These are phyloP conservation scores for Helianthus annuus DNA, from an alignment of 129 eudicot species.

Conservation along the genomic window HanXRQr2.0-SUNRISE NC_035434.2:83411181-83411680, in stretches of 20 bases:
- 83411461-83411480: background rate
- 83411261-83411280: background rate
- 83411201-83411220: too few species aligned
- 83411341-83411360: constrained; percentile 82
- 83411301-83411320: constrained; percentile 59
- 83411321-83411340: constrained; percentile 78
- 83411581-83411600: too few species aligned
- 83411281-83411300: constrained; percentile 69
- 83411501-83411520: too few species aligned
- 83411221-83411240: too few species aligned
- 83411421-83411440: background rate
- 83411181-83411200: too few species aligned
- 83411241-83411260: background rate
- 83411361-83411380: constrained; percentile 90
- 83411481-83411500: background rate
- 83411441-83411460: background rate
- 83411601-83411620: background rate
- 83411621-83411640: background rate
- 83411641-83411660: too few species aligned
- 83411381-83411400: constrained; percentile 84
- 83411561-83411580: too few species aligned
- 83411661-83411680: background rate
- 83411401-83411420: background rate
- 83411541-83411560: too few species aligned
- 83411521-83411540: too few species aligned